Evolutionary conservation across 306 rosid species (phyloP).

Genomic region (Alnus rubra): DNA sequence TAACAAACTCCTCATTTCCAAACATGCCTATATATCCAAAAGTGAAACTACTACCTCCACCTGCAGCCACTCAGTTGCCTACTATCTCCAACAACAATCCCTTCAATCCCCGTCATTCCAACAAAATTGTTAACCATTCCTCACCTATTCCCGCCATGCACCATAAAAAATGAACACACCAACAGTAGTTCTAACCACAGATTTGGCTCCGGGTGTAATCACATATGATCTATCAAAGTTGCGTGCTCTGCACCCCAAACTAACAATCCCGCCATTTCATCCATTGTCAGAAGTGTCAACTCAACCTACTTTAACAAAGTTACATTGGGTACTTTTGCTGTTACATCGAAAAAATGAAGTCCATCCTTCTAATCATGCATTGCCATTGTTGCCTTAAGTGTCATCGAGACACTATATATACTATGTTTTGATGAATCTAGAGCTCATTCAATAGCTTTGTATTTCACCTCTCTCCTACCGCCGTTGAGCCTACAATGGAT

Average conservation of each 20-base stretch:
- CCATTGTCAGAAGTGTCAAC: neutral
- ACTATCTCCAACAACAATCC: neutral
- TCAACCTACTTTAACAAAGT: constrained; percentile 22
- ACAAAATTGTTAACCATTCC: constrained; percentile 16
- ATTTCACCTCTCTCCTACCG: no score
- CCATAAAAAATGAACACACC: constrained; percentile 27
- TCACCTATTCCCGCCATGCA: constrained; percentile 15
- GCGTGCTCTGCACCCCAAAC: constrained; percentile 5
- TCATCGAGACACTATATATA: no score
- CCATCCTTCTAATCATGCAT: no score
- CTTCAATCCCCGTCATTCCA: neutral
- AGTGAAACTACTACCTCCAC: constrained; percentile 18
- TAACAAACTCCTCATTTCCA: constrained; percentile 33
- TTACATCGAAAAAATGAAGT: no score
- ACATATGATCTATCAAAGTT: neutral
- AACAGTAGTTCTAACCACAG: neutral
- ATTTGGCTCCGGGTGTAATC: neutral
- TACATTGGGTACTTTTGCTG: neutral
- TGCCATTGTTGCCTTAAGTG: no score
- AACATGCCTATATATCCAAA: constrained; percentile 18
- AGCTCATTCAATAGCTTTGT: no score
- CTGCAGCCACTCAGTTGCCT: constrained; percentile 18
- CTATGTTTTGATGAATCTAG: no score
- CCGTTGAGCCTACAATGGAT: no score
- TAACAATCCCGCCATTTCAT: constrained; percentile 1